A percentile compares a stretch with the other conserved stretches of the same genome.
These are phyloP conservation scores for Nidula niveotomentosa DNA, from an alignment of 1,284 basidiomycete genomes.

Conservation along the genomic window DNA sequence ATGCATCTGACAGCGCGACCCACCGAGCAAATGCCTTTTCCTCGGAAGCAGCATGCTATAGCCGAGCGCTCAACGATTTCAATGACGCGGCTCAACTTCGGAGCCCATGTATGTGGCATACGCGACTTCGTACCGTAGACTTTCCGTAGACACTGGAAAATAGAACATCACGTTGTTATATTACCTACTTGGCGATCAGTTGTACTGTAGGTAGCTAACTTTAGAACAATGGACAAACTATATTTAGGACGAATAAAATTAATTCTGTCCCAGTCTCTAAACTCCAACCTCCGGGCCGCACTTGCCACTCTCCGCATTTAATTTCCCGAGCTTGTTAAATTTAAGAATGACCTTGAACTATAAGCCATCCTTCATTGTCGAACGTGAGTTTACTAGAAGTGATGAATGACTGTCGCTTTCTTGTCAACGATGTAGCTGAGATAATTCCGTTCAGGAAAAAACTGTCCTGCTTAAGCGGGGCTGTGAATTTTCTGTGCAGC, in stretches of 20 bases:
- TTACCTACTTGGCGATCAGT: neutral
- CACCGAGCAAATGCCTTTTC: constrained; percentile 35
- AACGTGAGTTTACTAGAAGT: too few species aligned
- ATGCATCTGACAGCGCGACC: neutral
- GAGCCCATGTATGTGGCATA: neutral
- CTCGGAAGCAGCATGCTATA: constrained; percentile 20
- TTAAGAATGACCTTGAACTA: too few species aligned
- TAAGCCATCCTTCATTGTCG: too few species aligned
- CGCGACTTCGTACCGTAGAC: neutral
- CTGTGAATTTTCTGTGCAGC: too few species aligned
- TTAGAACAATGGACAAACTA: neutral
- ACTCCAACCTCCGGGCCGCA: neutral
- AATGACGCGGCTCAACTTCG: neutral
- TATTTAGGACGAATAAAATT: neutral
- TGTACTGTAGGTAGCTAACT: neutral
- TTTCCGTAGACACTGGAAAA: neutral
- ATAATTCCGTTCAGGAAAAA: too few species aligned
- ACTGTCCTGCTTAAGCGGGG: too few species aligned
- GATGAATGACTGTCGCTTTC: too few species aligned
- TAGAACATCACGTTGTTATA: neutral
- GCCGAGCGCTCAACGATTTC: neutral
- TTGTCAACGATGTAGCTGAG: too few species aligned
- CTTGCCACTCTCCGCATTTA: neutral
- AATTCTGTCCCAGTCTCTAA: too few species aligned
- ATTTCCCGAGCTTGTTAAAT: too few species aligned